Evolutionary conservation across 1,284 basidiomycete genomes (phyloP).

Genomic region (Moesziomyces parantarcticus): DNA sequence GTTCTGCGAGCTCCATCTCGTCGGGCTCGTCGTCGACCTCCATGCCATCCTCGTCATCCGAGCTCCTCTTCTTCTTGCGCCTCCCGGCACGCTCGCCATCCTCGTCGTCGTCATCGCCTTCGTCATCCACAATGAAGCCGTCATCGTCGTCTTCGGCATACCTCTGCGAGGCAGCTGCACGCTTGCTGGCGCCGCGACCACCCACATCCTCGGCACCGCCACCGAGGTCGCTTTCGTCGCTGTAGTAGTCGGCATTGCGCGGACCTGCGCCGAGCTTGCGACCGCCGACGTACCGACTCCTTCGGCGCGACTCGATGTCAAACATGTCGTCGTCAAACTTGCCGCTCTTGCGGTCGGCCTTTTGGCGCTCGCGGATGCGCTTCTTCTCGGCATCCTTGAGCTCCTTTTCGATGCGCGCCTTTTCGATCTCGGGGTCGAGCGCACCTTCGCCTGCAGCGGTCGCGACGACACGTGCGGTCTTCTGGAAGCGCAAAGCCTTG

Average conservation of each 20-base stretch:
- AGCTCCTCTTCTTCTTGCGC: conserved; percentile 34
- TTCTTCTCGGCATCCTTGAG: conserved; percentile 62
- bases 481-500: conserved; percentile 81
- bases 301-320: conserved; percentile 44
- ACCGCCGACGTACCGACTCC: conserved; percentile 32
- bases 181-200: conserved; percentile 35
- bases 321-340: conserved; percentile 58
- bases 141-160: conserved; percentile 63
- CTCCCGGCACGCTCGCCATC: conserved; percentile 17
- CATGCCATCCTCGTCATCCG: conserved; percentile 54
- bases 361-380: conserved; percentile 54
- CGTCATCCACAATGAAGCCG: conserved; percentile 62
- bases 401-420: conserved; percentile 68
- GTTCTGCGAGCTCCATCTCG: conserved; percentile 58
- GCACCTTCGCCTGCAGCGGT: conserved; percentile 46
- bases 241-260: conserved; percentile 55
- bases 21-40: conserved; percentile 63
- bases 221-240: conserved; percentile 55
- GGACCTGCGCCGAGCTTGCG: conserved; percentile 45
- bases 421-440: conserved; percentile 74
- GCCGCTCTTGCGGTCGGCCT: conserved; percentile 45
- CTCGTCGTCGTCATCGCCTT: conserved; percentile 53
- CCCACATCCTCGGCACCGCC: conserved; percentile 32
- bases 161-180: conserved; percentile 18
- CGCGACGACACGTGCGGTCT: conserved; percentile 76